Percentiles rank a stretch among this genome's conserved stretches.
Evolutionary conservation across 139 green algal species (phyloP).

Genomic region (Microglena sp.): DNA sequence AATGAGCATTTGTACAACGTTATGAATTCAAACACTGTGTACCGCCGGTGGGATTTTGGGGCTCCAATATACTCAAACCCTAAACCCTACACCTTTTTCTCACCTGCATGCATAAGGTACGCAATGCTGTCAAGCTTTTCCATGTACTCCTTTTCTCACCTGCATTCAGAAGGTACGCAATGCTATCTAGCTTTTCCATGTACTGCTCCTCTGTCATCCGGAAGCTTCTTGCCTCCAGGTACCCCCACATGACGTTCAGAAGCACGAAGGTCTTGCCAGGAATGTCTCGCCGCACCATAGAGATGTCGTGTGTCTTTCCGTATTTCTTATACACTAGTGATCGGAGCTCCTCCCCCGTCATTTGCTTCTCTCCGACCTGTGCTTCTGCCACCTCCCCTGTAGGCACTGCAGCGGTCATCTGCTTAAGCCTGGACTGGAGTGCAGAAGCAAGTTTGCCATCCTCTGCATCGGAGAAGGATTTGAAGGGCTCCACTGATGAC

Average conservation of each 20-base stretch:
- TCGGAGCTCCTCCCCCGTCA: constrained; percentile 29
- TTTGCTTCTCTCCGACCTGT: neutral
- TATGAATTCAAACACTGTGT: too few species aligned
- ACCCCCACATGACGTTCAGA: constrained; percentile 44
- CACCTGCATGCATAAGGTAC: too few species aligned
- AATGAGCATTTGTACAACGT: too few species aligned
- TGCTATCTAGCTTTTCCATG: constrained; percentile 41
- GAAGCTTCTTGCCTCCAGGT: constrained; percentile 45
- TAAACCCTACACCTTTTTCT: too few species aligned
- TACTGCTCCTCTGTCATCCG: constrained; percentile 43
- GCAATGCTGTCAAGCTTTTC: too few species aligned
- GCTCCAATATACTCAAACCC: too few species aligned
- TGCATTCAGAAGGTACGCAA: constrained; percentile 24
- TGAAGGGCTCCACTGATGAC: neutral
- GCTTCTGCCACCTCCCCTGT: constrained; percentile 11
- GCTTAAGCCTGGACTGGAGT: constrained; percentile 17
- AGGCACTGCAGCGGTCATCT: constrained; percentile 15
- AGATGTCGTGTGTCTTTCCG: constrained; percentile 40
- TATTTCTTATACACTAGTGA: constrained; percentile 33
- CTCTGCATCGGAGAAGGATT: constrained; percentile 31
- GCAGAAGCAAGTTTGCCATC: constrained; percentile 29
- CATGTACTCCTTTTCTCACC: constrained; percentile 7
- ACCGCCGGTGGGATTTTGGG: too few species aligned
- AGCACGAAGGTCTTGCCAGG: constrained; percentile 43
- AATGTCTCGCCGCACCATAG: constrained; percentile 34